Evolutionary conservation across 2,329 filamentous ascomycete genomes (phyloP), one percentile per base, ranked within the genome.

Genomic region (Paecilomyces sp.): DNA sequence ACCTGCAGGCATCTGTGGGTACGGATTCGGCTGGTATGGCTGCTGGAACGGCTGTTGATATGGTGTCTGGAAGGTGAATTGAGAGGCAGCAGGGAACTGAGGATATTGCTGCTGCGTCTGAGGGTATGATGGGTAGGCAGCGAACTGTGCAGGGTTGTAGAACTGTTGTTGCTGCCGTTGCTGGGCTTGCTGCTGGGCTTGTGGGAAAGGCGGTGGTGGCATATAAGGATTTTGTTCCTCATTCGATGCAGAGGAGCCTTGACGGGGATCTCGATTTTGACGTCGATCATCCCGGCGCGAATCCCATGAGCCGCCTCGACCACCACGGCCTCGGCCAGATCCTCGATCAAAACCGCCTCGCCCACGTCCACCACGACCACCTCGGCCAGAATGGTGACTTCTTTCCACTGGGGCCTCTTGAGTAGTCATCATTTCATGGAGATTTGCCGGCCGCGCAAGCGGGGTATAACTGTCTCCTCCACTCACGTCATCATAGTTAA

Each of bases 401-500:
- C 64, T 65, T 66, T 77, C 74, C 24, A 73, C 64, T 15, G 74
- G 73, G 7, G 72, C 67, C 61, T 77, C 73, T 51, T 71, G 69
- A 18, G 65, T 61, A 18, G 77, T 67, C 78, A 82, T 74, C 68
- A 80, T 73, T 71, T 81, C 71, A 67, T 81, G 74, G 64, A 88
- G 85, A 55, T 87, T 87, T 18, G 83, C 79, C 1, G 90, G 90
- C 18, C 90, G 80, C 22, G 87, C 75, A 18, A 93, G 79, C 4
- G 88, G 88, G 63, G 85, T 88, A 71, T 93, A 93, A 0, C 74
- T 75, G 60, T 79, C 75, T 58, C 79, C 74, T n/a, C 63, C 70
- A 50, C 67, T 83, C 30, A 83, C 82, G 58, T 91, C 87, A 60
- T 89, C 88, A 65, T 90, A 90, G 68, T 84, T 85, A 50, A 89